phyloP scores from a whole-genome alignment of 768 basidiomycete genomes.

The Trametes cinnabarina region DNA sequence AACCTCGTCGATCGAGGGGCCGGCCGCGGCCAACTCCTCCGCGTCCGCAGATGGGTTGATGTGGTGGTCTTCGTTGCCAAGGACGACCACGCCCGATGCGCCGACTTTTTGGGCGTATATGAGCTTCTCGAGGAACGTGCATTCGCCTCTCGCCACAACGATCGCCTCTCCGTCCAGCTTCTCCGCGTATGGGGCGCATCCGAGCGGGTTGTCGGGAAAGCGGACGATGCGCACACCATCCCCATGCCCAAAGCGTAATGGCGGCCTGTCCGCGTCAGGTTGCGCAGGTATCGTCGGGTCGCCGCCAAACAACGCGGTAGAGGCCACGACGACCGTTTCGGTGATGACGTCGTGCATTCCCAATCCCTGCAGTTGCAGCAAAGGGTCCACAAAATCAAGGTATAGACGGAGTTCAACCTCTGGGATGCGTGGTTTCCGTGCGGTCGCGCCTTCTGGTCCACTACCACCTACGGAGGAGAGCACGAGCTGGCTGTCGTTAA shows the following conservation, averaged over 20 bases:
- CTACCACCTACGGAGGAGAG: conserved; percentile 33
- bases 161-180: conserved; percentile 51
- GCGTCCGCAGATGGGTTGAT: conserved; percentile 66
- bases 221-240: conserved; percentile 56
- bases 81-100: conserved; percentile 76
- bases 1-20: conserved; percentile 51
- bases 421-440: conserved; percentile 30
- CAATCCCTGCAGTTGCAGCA: conserved; percentile 38
- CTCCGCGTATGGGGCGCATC: conserved; percentile 56
- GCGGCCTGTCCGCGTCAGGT: conserved; percentile 14
- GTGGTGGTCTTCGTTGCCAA: conserved; percentile 56
- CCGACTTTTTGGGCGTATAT: conserved; percentile 62
- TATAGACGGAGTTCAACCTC: conserved; percentile 62
- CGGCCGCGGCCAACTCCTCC: conserved; percentile 56
- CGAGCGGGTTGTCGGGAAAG: conserved; percentile 51
- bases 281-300: conserved; percentile 41
- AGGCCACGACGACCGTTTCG: conserved; percentile 54
- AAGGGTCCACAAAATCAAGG: conserved; percentile 49
- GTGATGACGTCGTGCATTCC: conserved; percentile 38
- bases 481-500: conserved; percentile 63
- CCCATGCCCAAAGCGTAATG: conserved; percentile 46
- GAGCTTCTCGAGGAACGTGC: conserved; percentile 88
- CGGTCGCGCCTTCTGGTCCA: conserved; percentile 15
- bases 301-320: conserved; percentile 70
- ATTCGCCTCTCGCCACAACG: conserved; percentile 72